Base-by-base conservation (phyloP, 2,329 filamentous ascomycete species). In the Dactylellina haptotyla region DNA sequence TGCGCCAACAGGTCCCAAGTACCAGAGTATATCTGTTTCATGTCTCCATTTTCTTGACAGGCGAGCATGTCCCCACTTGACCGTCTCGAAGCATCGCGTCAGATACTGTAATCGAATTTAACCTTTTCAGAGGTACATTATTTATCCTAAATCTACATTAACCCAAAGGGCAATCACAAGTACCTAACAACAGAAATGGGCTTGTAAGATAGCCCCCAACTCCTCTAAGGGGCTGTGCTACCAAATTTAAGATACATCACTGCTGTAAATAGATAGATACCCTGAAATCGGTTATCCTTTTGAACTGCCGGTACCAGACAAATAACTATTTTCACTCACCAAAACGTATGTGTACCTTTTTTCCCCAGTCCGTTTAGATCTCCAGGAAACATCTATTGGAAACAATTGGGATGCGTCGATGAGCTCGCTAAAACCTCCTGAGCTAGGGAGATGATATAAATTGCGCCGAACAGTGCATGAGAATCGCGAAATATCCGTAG, bases 261-360 rank as follows among this genome's bases (percentile, higher is more conserved):
- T 23, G 9, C 59, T 39, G 59, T 58, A 71, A 71, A 71, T 71
- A 71, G 66, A 71, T 71, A 62, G 65, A 65, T 45, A 64, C 43
- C 43, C 32, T 16, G 10, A 28, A n/a, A n/a, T n/a, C n/a, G n/a
- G n/a, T 4, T 57, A 57, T 53, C 23, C 46, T 48, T 51, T 12
- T 25, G 18, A 65, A 54, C 43, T 59, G 54, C 63, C 63, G 63
- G 48, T 14, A 23, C 12, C 26, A 51, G 14, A n/a, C n/a, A n/a
- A n/a, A n/a, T n/a, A n/a, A 16, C n/a, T 28, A 14, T 12, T 9
- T 18, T 6, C 26, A 32, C 4, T 10, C 16, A 54, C n/a, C 3
- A 1, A 8, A n/a, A 39, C 16, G 18, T 12, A 23, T n/a, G n/a
- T 25, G 23, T 30, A 37, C 28, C 25, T 39, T 9, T 39, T 39